Base-by-base conservation (phyloP, 345 rosid genomes). In the Reutealis trisperma region DNA sequence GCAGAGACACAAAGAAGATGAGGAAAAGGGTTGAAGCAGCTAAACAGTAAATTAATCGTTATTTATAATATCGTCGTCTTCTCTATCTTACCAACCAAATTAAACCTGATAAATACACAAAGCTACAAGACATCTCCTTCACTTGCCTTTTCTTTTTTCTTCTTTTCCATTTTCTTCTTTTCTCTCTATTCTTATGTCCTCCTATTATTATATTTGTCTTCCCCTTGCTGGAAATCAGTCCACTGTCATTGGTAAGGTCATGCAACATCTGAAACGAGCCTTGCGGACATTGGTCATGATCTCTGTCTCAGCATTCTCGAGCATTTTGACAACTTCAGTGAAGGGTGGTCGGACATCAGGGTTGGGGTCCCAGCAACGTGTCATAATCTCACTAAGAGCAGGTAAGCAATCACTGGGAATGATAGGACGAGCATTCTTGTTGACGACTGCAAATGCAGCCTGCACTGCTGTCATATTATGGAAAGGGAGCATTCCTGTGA, bases 381-480 rank as follows among this genome's bases (percentile, higher is more conserved):
- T 80, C 83, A 80, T 80, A 27, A 80, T 76, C 49, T 75, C 83
- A 27, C 73, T 61, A 15, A 80, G 80, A 15, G 63, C 77, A 16
- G 83, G 83, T 15, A 80, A 62, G 44, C 80, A 80, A 62, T 80
- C 83, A 30, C 67, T 65, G 1, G 83, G 83, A 16, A 80, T 80
- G 6, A 76, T 67, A 8, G 83, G 83, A 34, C 83, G 52, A 1
- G 72, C 83, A 5, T 77, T 77, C 67, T 80, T 80, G 80, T 80
- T 80, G 25, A 80, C 83, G 9, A 80, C 83, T 6, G 83, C 83
- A 65, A 80, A 80, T 45, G 83, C 83, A 30, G 83, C 83, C 76
- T 80, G 83, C 57, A 80, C 83, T 57, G 83, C 83, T 22, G 77
- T 76, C 83, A 80, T 80, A 70, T 80, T 80, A 63, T 76, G 83